These are phyloP conservation scores for Saccharomyces hybrid DNA, from an alignment of 1,139 yeast genomes.

Conservation along the genomic window DNA sequence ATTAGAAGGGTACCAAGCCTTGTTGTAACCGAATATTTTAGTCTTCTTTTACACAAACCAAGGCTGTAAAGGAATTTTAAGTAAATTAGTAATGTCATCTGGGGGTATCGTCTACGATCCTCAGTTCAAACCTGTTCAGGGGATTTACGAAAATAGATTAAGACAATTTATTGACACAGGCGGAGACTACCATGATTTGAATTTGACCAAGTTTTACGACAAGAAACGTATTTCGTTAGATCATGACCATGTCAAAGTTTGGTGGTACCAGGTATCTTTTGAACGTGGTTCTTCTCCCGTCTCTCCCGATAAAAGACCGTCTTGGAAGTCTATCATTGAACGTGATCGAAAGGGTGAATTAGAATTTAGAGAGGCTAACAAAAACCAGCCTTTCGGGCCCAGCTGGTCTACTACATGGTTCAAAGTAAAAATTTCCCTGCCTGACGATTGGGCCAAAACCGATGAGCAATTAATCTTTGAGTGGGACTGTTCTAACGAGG, in stretches of 20 bases:
- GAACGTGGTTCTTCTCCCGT: slow-evolving; percentile 29
- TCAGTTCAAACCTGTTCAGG: slow-evolving; percentile 73
- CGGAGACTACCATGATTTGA: slow-evolving; percentile 62
- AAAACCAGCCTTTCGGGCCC: slow-evolving; percentile 83
- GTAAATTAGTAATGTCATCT: slow-evolving; percentile 13
- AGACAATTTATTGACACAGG: slow-evolving; percentile 69
- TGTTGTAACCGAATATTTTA: not conserved
- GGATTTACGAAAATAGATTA: slow-evolving; percentile 67
- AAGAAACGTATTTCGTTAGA: slow-evolving; percentile 38
- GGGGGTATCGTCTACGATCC: slow-evolving; percentile 50
- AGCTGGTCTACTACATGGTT: slow-evolving; percentile 98
- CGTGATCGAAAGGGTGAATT: slow-evolving; percentile 29
- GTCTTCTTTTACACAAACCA: not conserved
- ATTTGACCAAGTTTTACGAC: slow-evolving; percentile 79
- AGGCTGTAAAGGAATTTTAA: not conserved
- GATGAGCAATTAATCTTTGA: slow-evolving; percentile 55
- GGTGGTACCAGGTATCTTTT: slow-evolving; percentile 30
- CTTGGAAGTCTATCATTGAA: slow-evolving; percentile 60
- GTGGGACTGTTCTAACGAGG: slow-evolving; percentile 87
- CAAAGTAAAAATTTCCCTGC: slow-evolving; percentile 54
- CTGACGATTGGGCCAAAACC: slow-evolving; percentile 45
- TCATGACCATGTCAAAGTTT: slow-evolving; percentile 22
- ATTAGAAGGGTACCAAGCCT: not conserved
- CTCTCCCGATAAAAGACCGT: slow-evolving; percentile 47
- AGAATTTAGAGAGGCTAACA: slow-evolving; percentile 42